Base-by-base conservation (phyloP, 2,329 filamentous ascomycete species). In the Xylariaceae sp. region DNA sequence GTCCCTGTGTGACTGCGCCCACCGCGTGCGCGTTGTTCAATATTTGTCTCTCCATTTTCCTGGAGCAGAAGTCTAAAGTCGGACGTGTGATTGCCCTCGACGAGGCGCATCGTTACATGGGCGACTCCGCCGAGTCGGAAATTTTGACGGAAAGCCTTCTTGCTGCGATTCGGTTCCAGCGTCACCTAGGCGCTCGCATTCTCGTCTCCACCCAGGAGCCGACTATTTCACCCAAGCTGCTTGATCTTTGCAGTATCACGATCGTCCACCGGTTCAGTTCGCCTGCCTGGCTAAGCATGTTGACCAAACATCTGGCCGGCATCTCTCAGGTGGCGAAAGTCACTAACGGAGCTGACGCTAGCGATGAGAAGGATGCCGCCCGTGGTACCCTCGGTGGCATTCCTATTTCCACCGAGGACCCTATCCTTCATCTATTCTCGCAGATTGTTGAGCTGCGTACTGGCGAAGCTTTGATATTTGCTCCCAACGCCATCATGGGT, bases 101-200 rank as follows among this genome's bases (percentile, higher is more conserved):
- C 62, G 88, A 93, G 69, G 89, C 89, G 0, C 89, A 94, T 69
- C 92, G 92, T 74, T 90, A 86, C 69, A 85, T 90, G 80, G 82
- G 79, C 10, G 75, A 77, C 0, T 80, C 80, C 0, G 71, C 77
- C 0, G 84, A 86, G 47, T 81, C 82, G 1, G 70, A 74, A 2
- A 75, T 75, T 0, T 77, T 92, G 34, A 91, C 87, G 0, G 78
- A 87, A 4, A 77, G 78, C 0, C 75, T 92, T 0, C 75, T 90
- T 0, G 76, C 78, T 0, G 81, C 82, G 0, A 87, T 93, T 64
- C 82, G 89, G 0, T 77, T 87, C 15, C 88, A 93, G 71, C 84
- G 88, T 0, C 89, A 93, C 68, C 73, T 85, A 0, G 88, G 80
- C 0, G 78, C 82, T 0, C 80, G 89, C 0, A 77, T 92, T 3